Evolutionary conservation across 768 basidiomycete genomes (phyloP), one percentile per base, ranked within the genome.

Genomic region (Rhodotorula kratochvilovae): DNA sequence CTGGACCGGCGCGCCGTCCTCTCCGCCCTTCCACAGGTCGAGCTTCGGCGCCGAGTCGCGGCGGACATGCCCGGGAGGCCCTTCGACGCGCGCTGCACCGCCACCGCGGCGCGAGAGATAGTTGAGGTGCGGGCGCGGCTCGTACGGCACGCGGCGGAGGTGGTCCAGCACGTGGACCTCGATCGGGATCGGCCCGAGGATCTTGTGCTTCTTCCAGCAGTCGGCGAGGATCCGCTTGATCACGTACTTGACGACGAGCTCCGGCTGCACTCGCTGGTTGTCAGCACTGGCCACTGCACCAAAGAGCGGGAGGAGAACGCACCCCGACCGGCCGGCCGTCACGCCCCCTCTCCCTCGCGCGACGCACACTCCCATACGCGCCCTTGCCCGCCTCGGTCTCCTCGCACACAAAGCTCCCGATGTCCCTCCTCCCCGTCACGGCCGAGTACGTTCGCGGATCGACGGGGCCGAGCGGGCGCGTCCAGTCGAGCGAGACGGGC

Each of bases 181-280:
- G 82, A 98, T 95, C 25, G 96, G 95, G 77, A 98, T 96, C 15
- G 96, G 96, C 67, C 95, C 95, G 80, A 90, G 86, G 72, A 89
- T 87, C 54, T 90, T 90, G 80, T 99, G 95, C 78, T 90, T 91
- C 83, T 98, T 98, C 96, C 96, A 99, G 81, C 95, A 98, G 82
- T 99, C 95, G 42, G 95, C 95, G 63, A 99, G 85, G 70, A 99
- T 99, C 62, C 96, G 93, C 81, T 98, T 98, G 84, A 98, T 94
- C 78, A 98, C 89, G 81, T 96, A 94, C 79, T 99, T 99, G 81
- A 99, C 92, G 77, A 99, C 89, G 70, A 96, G 82, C 48, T 90
- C 87, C 7, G 92, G 89, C 92, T 93, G 77, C 15, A 7, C 68
- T 73, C 60, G 76, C 7, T 8, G 55, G 53, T 51, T 53, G 63